A percentile compares a stretch with the other conserved stretches of the same genome.
These are phyloP conservation scores for Malbranchea cinnamomea DNA, from an alignment of 2,329 filamentous ascomycete species.

Conservation along the genomic window DNA sequence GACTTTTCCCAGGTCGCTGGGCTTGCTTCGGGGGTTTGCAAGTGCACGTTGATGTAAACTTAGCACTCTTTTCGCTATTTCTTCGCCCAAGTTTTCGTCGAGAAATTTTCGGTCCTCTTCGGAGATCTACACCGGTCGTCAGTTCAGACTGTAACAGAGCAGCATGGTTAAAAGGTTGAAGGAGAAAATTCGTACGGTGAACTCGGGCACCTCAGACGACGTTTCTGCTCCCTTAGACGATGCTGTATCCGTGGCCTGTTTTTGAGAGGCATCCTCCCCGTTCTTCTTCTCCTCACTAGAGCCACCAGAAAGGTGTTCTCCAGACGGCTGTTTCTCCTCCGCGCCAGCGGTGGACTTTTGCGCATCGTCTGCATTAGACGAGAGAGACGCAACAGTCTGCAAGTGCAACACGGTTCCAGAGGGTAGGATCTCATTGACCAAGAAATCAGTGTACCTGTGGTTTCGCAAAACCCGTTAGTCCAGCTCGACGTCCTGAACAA, in stretches of 20 bases:
- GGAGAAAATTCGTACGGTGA: no score
- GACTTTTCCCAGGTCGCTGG: slow-evolving; percentile 40
- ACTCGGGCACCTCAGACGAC: no score
- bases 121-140: slow-evolving; percentile 8
- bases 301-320: no score
- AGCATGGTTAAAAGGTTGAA: no score
- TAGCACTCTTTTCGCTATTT: slow-evolving; percentile 36
- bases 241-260: no score
- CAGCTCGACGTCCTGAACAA: no score
- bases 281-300: no score
- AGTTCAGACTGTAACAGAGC: no score
- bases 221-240: no score
- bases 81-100: slow-evolving; percentile 35
- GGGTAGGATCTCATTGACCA: slow-evolving; percentile 75
- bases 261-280: no score
- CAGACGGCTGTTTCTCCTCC: no score
- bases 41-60: slow-evolving; percentile 41
- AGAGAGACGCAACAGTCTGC: slow-evolving; percentile 28
- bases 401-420: slow-evolving; percentile 66
- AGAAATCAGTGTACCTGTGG: slow-evolving; percentile 72
- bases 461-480: no score
- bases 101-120: slow-evolving; percentile 32
- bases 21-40: slow-evolving; percentile 38
- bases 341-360: background rate
- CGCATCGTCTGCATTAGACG: slow-evolving; percentile 7